phyloP scores from a whole-genome alignment of 257 asterid genomes.

The Phtheirospermum japonicum region DNA sequence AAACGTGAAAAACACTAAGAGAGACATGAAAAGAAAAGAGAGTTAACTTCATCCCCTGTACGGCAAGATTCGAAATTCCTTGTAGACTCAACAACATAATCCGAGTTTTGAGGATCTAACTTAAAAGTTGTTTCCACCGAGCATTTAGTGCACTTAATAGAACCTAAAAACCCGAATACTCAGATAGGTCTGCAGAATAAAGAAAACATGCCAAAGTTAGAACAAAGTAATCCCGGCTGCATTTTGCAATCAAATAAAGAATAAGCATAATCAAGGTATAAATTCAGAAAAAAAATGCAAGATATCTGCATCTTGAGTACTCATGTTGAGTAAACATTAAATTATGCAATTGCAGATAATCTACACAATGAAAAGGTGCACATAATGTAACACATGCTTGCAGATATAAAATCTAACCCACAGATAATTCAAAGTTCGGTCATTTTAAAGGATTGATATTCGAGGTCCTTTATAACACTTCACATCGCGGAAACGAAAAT shows the following conservation, averaged over 20 bases:
- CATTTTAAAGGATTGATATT: too few relatives aligned
- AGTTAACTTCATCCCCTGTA: constrained; percentile 72
- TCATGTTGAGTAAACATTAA: too few relatives aligned
- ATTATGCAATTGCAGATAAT: background rate
- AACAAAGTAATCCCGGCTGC: constrained; percentile 7
- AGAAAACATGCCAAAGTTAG: constrained; percentile 23
- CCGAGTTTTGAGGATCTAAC: constrained; percentile 91
- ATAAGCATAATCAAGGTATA: too few relatives aligned
- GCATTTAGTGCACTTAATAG: constrained; percentile 81
- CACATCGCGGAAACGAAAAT: background rate
- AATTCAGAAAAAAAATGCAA: background rate
- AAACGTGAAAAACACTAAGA: background rate
- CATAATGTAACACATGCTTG: background rate
- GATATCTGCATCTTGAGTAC: too few relatives aligned
- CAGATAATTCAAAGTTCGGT: background rate
- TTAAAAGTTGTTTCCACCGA: constrained; percentile 80
- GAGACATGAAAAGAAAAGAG: background rate
- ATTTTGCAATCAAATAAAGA: background rate
- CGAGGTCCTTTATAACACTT: background rate
- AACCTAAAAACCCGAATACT: constrained; percentile 83
- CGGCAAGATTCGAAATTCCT: constrained; percentile 95
- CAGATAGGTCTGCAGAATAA: constrained; percentile 64
- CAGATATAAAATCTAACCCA: background rate
- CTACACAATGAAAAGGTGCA: background rate
- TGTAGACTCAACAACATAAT: constrained; percentile 73